A percentile compares a stretch with the other conserved stretches of the same genome.
Evolutionary conservation across 169 alveolate species (phyloP).

Genomic region (Besnoitia besnoiti): DNA sequence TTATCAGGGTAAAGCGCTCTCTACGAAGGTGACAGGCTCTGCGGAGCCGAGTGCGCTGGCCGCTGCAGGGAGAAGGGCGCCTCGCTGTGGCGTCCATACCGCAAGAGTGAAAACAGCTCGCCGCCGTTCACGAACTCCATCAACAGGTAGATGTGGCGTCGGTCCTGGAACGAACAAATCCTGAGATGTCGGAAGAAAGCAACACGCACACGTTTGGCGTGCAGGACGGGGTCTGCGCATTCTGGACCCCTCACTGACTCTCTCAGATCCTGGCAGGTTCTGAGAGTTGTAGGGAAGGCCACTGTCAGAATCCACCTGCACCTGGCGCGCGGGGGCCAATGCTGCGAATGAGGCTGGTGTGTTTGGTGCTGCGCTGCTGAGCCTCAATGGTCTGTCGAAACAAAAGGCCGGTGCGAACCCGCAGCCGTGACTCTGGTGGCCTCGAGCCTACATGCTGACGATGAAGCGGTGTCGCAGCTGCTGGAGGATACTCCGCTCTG

Average conservation of each 20-base stretch:
- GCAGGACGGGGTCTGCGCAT: no score
- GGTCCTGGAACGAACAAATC: conserved; percentile 78
- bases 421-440: neutral
- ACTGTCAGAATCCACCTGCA: neutral
- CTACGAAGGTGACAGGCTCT: neutral
- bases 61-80: neutral
- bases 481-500: conserved; percentile 86
- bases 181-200: no score
- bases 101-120: conserved; percentile 91
- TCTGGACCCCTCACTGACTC: no score
- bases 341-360: neutral
- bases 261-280: no score
- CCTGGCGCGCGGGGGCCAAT: neutral
- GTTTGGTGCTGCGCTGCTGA: no score
- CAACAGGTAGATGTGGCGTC: conserved; percentile 88
- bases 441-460: conserved; percentile 80
- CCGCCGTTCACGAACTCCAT: conserved; percentile 97
- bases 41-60: neutral
- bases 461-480: conserved; percentile 89
- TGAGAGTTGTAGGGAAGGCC: no score
- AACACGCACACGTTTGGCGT: no score
- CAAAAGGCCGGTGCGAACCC: no score
- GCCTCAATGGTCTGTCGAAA: no score
- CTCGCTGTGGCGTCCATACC: conserved; percentile 61
- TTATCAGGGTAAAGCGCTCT: no score